Evolutionary conservation across 805 yeast species (phyloP), one percentile per base, ranked within the genome.

Genomic region (Yamadazyma akitaensis): DNA sequence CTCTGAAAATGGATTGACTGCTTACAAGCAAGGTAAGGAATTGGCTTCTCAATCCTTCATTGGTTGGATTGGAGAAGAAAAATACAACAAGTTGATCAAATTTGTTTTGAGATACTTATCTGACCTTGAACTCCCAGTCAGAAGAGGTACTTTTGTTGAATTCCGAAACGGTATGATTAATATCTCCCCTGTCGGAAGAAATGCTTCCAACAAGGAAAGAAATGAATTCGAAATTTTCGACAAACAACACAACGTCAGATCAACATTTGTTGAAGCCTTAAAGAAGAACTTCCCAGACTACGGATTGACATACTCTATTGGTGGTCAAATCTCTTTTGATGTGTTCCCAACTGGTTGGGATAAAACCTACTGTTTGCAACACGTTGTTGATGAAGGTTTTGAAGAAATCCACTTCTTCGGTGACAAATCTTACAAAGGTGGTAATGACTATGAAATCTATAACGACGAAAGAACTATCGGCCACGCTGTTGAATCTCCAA

Each of bases 291-390:
- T 94, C 79, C 70, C 92, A 48, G 92, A 91, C 70, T 76, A 76
- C 61, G 86, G 85, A 47, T 80, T 94, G 64, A 92, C 98, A 57
- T 94, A 86, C 80, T 94, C 99, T 50, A 94, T 94, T 56, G 99
- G 99, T 70, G 99, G 99, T 60, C 98, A 94, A 80, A 94, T 94
- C 68, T 92, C 98, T 31, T 94, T 94, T 62, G 99, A 94, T 64
- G 98, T 94, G 54, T 94, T 94, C 92, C 99, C 99, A 76, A 88
- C 97, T 54, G 99, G 99, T 64, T 94, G 99, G 99, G 99, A 94
- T 74, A 94, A 94, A 82, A 94, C 99, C 52, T 94, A 92, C 77
- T 88, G 96, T 72, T 81, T 94, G 66, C 90, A 85, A 72, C 99
- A 92, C 72, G 91, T 94, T 59, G 88, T 73, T 61, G 70, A 76